phyloP scores from a whole-genome alignment of 768 basidiomycete genomes.

The Phanerochaete carnosa region DNA sequence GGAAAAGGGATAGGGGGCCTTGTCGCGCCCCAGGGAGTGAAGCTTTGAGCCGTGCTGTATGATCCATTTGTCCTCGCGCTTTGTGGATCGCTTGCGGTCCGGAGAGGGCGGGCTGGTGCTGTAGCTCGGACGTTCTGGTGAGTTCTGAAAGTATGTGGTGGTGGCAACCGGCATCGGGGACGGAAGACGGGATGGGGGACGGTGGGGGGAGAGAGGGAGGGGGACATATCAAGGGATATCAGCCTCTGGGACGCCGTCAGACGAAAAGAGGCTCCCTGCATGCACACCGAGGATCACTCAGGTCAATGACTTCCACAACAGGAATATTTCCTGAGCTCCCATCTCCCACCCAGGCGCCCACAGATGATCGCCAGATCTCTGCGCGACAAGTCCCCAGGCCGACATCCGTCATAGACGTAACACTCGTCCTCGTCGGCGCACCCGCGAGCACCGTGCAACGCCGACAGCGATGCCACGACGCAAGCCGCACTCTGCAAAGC shows the following conservation, averaged over 20 bases:
- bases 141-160: conserved; percentile 7
- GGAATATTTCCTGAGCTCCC: neutral
- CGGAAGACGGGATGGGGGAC: conserved; percentile 1
- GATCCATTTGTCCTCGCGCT: conserved; percentile 57
- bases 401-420: neutral
- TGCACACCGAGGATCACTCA: neutral
- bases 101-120: conserved; percentile 12
- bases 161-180: conserved; percentile 16
- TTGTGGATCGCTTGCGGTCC: conserved; percentile 8
- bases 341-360: too few relatives aligned
- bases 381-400: neutral
- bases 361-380: neutral
- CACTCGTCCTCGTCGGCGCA: neutral
- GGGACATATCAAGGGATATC: conserved; percentile 4
- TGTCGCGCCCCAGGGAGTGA: conserved; percentile 67
- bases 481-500: conserved; percentile 55
- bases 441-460: too few relatives aligned
- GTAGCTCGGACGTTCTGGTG: conserved; percentile 16
- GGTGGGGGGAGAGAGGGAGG: conserved; percentile 8
- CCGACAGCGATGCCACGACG: conserved; percentile 29
- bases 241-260: conserved; percentile 2
- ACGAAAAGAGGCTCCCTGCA: neutral
- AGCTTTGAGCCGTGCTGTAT: conserved; percentile 60
- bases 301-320: neutral
- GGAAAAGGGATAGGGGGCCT: conserved; percentile 76